Percentiles rank a stretch among this genome's conserved stretches.
These are phyloP conservation scores for Blastobotrys muscicola DNA, from an alignment of 805 yeast species.

Conservation along the genomic window DNA sequence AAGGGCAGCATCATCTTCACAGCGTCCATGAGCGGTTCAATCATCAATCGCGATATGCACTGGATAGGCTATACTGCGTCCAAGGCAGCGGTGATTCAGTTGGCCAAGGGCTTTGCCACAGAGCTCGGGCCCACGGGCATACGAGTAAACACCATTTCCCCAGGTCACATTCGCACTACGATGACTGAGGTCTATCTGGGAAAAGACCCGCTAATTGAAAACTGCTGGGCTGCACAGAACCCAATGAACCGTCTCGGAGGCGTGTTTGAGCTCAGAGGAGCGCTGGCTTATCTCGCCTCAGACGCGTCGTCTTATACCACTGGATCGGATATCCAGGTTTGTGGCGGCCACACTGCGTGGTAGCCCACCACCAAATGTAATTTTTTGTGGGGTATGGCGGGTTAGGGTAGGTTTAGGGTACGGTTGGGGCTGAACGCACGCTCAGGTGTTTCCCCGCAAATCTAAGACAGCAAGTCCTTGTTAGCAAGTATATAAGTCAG, in stretches of 20 bases:
- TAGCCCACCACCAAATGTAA: constrained; percentile 5
- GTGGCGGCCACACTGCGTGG: constrained; percentile 38
- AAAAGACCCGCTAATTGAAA: constrained; percentile 39
- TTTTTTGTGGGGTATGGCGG: not conserved
- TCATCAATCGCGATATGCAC: constrained; percentile 48
- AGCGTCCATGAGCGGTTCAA: constrained; percentile 70
- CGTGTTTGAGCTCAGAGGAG: constrained; percentile 52
- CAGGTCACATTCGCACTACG: constrained; percentile 54
- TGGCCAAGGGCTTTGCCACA: constrained; percentile 37
- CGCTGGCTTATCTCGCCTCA: constrained; percentile 47
- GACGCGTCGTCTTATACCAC: constrained; percentile 43
- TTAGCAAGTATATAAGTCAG: too few relatives aligned
- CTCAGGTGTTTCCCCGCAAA: too few relatives aligned
- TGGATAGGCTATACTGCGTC: constrained; percentile 30
- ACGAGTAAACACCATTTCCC: constrained; percentile 48
- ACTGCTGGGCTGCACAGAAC: constrained; percentile 29
- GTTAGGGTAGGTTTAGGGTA: too few relatives aligned
- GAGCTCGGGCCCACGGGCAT: constrained; percentile 47
- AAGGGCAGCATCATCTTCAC: constrained; percentile 64
- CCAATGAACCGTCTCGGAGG: constrained; percentile 56
- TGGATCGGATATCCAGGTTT: constrained; percentile 50
- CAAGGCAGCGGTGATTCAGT: constrained; percentile 30
- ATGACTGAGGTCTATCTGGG: constrained; percentile 45
- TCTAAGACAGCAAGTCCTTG: too few relatives aligned
- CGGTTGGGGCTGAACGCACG: too few relatives aligned